These are phyloP conservation scores for Globisporangium alternatum DNA, from an alignment of 352 stramenopile genomes.

Conservation along the genomic window DNA sequence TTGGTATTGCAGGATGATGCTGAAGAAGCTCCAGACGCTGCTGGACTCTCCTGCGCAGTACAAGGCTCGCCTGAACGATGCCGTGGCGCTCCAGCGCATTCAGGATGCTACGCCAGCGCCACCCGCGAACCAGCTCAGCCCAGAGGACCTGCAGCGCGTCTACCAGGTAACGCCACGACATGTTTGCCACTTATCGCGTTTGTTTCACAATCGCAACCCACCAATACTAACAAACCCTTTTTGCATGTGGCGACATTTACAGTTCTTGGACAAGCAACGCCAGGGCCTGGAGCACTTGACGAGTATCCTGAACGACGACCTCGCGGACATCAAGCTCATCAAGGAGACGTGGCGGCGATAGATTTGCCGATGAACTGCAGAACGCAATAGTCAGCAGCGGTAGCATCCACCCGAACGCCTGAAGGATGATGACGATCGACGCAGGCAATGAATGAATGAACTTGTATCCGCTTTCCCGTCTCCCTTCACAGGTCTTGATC, in stretches of 20 bases:
- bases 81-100: conserved; percentile 66
- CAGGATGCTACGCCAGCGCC: conserved; percentile 43
- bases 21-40: conserved; percentile 83
- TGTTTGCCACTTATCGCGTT: background rate
- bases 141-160: conserved; percentile 70
- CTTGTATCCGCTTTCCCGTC: background rate
- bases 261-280: conserved; percentile 85
- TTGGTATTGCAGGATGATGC: conserved; percentile 41
- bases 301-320: conserved; percentile 79
- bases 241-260: background rate
- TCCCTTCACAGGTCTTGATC: background rate
- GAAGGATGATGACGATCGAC: no score
- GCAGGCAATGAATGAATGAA: conserved; percentile 2
- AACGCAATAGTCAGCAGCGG: background rate
- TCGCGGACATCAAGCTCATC: conserved; percentile 86
- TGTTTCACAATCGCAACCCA: background rate
- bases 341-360: conserved; percentile 83
- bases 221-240: conserved; percentile 6
- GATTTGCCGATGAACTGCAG: conserved; percentile 6
- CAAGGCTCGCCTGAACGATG: conserved; percentile 83
- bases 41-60: conserved; percentile 82
- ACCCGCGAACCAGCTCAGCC: conserved; percentile 54
- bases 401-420: background rate
- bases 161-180: conserved; percentile 45
- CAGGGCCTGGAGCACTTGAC: conserved; percentile 83